Conservation (phyloP, 768 basidiomycete species). For the Porpolomopsis calyptriformis region DNA sequence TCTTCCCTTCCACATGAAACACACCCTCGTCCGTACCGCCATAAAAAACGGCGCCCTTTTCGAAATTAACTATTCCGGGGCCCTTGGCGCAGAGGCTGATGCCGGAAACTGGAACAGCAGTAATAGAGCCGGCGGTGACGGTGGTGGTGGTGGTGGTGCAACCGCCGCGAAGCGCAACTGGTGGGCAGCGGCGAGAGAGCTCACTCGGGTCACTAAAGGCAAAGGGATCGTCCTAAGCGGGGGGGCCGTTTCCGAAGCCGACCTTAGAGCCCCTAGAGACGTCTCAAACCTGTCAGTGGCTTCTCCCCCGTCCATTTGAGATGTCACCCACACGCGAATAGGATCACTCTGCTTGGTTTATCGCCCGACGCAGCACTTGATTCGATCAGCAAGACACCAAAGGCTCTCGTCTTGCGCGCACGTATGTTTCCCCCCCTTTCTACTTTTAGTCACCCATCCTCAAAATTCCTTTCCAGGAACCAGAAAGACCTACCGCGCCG, state of each 20-base stretch:
- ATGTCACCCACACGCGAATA: conserved; percentile 17
- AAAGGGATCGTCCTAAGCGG: conserved; percentile 66
- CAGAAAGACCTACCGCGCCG: neutral
- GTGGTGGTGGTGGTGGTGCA: conserved; percentile 39
- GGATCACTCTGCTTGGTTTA: conserved; percentile 57
- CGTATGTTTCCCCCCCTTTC: conserved; percentile 27
- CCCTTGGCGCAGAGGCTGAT: conserved; percentile 54
- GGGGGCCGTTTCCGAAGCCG: conserved; percentile 48
- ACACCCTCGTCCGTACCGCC: conserved; percentile 72
- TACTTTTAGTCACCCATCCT: neutral
- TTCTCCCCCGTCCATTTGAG: neutral
- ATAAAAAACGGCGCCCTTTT: conserved; percentile 76
- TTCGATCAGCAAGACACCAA: conserved; percentile 47
- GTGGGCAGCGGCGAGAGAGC: conserved; percentile 74
- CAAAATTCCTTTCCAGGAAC: neutral
- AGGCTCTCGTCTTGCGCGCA: conserved; percentile 60
- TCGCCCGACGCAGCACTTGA: conserved; percentile 60
- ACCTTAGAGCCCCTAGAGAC: conserved; percentile 63
- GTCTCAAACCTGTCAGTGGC: conserved; percentile 61
- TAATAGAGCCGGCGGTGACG: conserved; percentile 37
- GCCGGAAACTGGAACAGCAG: conserved; percentile 7
- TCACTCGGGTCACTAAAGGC: conserved; percentile 72
- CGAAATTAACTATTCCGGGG: conserved; percentile 70
- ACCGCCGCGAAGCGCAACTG: conserved; percentile 57
- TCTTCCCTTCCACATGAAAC: conserved; percentile 72